Conservation (phyloP, 805 yeast genomes). For the Tetrapisispora arboricola region DNA sequence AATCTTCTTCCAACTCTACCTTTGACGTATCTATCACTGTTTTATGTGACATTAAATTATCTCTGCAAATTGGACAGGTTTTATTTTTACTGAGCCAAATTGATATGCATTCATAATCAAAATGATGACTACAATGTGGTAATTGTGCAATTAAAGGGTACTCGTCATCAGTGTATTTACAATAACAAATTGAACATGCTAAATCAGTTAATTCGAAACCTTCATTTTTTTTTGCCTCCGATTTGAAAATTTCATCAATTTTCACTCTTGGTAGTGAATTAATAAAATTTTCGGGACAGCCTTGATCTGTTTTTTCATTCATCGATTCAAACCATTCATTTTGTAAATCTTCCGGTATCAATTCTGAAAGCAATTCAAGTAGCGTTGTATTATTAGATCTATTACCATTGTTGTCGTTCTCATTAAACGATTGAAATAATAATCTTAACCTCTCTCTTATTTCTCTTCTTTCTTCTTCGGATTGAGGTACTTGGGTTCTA, state of each 20-base stretch:
- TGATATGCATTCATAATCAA: conserved; percentile 82
- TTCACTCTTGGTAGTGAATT: conserved; percentile 67
- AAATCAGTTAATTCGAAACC: conserved; percentile 35
- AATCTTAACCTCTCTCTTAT: conserved; percentile 16
- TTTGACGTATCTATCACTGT: conserved; percentile 34
- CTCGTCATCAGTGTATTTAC: conserved; percentile 55
- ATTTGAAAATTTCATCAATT: not conserved
- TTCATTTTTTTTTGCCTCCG: conserved; percentile 28
- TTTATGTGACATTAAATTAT: conserved; percentile 49
- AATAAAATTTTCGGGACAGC: conserved; percentile 59
- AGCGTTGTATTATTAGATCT: conserved; percentile 7
- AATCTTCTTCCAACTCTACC: conserved; percentile 56
- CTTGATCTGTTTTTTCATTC: conserved; percentile 28
- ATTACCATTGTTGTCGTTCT: conserved; percentile 9
- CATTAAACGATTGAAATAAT: conserved; percentile 10
- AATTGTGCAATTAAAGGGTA: conserved; percentile 72
- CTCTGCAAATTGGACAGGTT: conserved; percentile 83
- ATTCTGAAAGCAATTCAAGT: conserved; percentile 12
- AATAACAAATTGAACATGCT: conserved; percentile 79
- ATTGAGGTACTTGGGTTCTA: not conserved
- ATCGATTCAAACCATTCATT: conserved; percentile 23
- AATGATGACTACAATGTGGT: conserved; percentile 68
- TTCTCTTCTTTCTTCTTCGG: conserved; percentile 13
- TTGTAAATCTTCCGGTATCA: conserved; percentile 20
- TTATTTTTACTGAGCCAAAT: conserved; percentile 74